Evolutionary conservation across 2,329 filamentous ascomycete species (phyloP).

Genomic region (Penicillium expansum): DNA sequence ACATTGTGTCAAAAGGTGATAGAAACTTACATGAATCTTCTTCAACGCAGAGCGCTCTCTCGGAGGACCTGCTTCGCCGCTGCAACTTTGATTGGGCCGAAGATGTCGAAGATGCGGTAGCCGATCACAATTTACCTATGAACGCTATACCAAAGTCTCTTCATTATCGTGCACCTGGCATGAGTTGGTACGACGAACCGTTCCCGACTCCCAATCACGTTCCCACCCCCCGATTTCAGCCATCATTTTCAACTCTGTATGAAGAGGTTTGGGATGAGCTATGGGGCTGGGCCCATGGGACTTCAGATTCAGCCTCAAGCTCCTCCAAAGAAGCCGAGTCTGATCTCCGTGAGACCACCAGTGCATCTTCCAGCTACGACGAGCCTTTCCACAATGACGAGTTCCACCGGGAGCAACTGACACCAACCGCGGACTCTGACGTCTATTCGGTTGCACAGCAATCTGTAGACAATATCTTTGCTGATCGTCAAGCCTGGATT

Average conservation of each 20-base stretch:
- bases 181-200: background rate
- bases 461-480: background rate
- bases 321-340: too few species aligned
- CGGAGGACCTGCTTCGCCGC: background rate
- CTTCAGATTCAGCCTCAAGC: background rate
- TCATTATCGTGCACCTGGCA: background rate
- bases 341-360: background rate
- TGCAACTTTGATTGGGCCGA: constrained; percentile 11
- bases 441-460: background rate
- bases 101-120: background rate
- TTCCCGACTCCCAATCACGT: background rate
- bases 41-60: background rate
- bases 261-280: background rate
- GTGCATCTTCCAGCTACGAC: too few species aligned
- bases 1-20: too few species aligned
- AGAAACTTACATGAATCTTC: background rate
- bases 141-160: background rate
- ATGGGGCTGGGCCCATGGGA: background rate
- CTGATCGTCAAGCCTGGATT: background rate
- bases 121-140: too few species aligned
- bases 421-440: background rate
- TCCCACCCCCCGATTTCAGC: background rate
- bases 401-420: background rate
- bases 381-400: background rate
- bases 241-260: background rate